Percentiles rank a stretch among this genome's conserved stretches.
Evolutionary conservation across 192 early-diverging fungal genomes (phyloP).

Genomic region (Umbelopsis vinacea): DNA sequence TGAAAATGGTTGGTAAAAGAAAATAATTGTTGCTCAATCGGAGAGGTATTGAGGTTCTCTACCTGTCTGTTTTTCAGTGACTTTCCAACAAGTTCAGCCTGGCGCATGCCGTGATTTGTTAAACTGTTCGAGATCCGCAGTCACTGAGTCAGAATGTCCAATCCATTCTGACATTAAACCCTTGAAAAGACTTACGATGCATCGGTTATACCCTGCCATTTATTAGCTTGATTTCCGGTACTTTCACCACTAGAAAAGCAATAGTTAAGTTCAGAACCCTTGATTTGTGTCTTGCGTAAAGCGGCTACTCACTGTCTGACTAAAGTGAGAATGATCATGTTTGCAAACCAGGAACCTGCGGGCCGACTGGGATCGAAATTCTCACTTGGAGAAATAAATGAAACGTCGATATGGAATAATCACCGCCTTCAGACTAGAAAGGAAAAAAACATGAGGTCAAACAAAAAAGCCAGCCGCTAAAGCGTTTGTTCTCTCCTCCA

Average conservation of each 20-base stretch:
- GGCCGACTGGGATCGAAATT: neutral
- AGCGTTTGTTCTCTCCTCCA: neutral
- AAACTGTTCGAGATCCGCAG: neutral
- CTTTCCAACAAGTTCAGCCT: conserved; percentile 1
- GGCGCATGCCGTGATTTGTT: conserved; percentile 1
- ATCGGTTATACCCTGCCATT: conserved; percentile 17
- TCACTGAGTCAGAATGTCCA: neutral
- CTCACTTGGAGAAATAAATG: too few species aligned
- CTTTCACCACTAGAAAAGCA: neutral
- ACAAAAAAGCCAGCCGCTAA: neutral
- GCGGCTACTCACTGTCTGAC: neutral
- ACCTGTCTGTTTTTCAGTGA: neutral
- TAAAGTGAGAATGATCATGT: neutral
- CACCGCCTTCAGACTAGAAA: too few species aligned
- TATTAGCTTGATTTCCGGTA: neutral
- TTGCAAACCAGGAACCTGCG: neutral
- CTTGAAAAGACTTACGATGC: neutral
- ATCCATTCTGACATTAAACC: neutral
- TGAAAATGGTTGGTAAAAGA: neutral
- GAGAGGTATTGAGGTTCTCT: neutral
- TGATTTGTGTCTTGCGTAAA: neutral
- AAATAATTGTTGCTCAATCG: neutral
- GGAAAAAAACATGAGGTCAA: too few species aligned
- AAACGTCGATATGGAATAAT: too few species aligned
- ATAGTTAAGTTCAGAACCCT: neutral